Evolutionary conservation across 2,329 filamentous ascomycete species (phyloP).

Genomic region (Ambrosiella beaveri): DNA sequence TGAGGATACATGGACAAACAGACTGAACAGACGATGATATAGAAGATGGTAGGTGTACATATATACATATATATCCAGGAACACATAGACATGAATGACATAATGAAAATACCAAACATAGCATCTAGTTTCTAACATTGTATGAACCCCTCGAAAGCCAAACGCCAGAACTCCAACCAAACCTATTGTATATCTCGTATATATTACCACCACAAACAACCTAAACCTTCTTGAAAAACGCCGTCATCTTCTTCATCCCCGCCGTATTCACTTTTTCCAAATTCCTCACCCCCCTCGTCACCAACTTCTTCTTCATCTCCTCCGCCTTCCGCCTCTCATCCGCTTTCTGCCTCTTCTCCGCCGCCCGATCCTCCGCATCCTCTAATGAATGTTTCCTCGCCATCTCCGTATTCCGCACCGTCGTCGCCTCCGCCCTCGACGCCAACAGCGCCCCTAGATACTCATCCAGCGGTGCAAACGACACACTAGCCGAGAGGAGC

Average conservation of each 20-base stretch:
- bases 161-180: background rate
- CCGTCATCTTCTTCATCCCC: conserved; percentile 95
- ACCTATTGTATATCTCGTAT: background rate
- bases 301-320: conserved; percentile 63
- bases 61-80: background rate
- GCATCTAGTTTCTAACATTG: background rate
- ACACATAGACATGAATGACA: background rate
- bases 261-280: conserved; percentile 77
- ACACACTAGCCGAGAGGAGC: conserved; percentile 27
- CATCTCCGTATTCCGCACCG: conserved; percentile 53
- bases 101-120: background rate
- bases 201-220: background rate
- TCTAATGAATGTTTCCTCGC: conserved; percentile 50
- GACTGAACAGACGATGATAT: no score
- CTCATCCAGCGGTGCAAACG: conserved; percentile 54
- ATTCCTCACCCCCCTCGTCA: conserved; percentile 60
- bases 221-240: conserved; percentile 67
- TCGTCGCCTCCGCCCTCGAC: conserved; percentile 53
- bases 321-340: conserved; percentile 76
- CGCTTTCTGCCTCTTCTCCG: conserved; percentile 68
- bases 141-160: background rate
- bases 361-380: conserved; percentile 46
- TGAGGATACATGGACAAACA: background rate
- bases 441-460: conserved; percentile 51
- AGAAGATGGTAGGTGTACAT: background rate